Percentiles rank a stretch among this genome's conserved stretches.
Conservation (phyloP, 306 rosid genomes). For the Glycine tomentella region DNA sequence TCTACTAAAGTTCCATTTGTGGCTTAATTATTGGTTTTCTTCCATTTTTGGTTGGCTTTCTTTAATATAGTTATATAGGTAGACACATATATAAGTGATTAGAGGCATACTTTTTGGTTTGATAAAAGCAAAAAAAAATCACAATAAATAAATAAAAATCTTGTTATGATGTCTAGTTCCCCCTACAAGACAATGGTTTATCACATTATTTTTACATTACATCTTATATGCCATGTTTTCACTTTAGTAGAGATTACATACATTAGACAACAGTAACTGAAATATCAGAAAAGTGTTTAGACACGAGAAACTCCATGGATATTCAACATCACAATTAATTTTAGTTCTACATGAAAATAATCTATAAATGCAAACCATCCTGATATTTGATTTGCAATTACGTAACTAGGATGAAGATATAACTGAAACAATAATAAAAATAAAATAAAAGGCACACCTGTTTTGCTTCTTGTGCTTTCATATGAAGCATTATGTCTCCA, state of each 20-base stretch:
- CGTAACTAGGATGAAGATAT: constrained; percentile 30
- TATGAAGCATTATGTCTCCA: constrained; percentile 85
- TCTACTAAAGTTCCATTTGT: not conserved
- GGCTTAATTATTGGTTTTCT: not conserved
- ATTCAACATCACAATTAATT: constrained; percentile 22
- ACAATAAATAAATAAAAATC: no score
- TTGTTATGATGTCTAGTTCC: no score
- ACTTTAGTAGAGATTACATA: constrained; percentile 26
- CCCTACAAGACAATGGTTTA: no score
- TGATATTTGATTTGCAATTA: constrained; percentile 7
- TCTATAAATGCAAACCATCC: constrained; percentile 20
- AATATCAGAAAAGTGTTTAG: constrained; percentile 3
- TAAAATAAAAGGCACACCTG: constrained; percentile 59
- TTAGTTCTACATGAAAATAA: constrained; percentile 26
- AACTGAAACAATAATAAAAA: constrained; percentile 20
- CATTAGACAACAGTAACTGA: constrained; percentile 23
- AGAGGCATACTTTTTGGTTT: not conserved
- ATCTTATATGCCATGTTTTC: constrained; percentile 7
- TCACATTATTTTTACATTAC: no score
- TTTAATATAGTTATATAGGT: not conserved
- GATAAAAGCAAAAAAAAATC: not conserved
- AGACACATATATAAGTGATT: not conserved
- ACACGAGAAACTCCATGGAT: not conserved
- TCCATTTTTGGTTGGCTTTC: not conserved
- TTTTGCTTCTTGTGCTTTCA: constrained; percentile 71